These are phyloP conservation scores for Phaseolus lunatus DNA, from an alignment of 306 rosid genomes.

Conservation along the genomic window DNA sequence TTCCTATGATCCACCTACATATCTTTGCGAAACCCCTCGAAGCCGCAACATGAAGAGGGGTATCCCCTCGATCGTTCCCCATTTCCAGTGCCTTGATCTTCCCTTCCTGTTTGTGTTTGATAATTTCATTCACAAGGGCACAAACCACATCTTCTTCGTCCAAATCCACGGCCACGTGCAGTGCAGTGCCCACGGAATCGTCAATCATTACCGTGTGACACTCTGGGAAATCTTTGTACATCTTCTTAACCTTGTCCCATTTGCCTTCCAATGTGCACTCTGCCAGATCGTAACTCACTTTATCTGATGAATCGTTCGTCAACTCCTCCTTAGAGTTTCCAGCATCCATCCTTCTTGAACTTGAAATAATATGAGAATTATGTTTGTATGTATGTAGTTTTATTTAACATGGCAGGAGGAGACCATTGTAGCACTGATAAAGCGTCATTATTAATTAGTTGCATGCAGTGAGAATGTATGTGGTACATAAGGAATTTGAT, in stretches of 20 bases:
- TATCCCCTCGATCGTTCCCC: conserved; percentile 8
- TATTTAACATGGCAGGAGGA: too few species aligned
- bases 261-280: conserved; percentile 40
- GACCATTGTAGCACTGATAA: background rate
- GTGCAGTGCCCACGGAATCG: background rate
- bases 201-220: background rate
- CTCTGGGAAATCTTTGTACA: background rate
- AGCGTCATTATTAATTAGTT: background rate
- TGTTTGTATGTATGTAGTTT: too few species aligned
- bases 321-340: too few species aligned
- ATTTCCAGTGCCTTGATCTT: background rate
- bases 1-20: conserved; percentile 28
- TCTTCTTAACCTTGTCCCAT: conserved; percentile 4
- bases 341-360: background rate
- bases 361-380: background rate
- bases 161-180: conserved; percentile 35
- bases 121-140: background rate
- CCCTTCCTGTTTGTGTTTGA: background rate
- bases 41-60: conserved; percentile 43
- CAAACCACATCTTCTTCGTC: background rate
- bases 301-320: background rate
- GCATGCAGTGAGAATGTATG: background rate
- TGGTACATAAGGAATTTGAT: background rate
- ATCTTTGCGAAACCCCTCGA: conserved; percentile 16
- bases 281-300: background rate